A percentile compares a stretch with the other conserved stretches of the same genome.
phyloP scores from a whole-genome alignment of 2,329 filamentous ascomycete species.

The Aspergillus pseudoglaucus region DNA sequence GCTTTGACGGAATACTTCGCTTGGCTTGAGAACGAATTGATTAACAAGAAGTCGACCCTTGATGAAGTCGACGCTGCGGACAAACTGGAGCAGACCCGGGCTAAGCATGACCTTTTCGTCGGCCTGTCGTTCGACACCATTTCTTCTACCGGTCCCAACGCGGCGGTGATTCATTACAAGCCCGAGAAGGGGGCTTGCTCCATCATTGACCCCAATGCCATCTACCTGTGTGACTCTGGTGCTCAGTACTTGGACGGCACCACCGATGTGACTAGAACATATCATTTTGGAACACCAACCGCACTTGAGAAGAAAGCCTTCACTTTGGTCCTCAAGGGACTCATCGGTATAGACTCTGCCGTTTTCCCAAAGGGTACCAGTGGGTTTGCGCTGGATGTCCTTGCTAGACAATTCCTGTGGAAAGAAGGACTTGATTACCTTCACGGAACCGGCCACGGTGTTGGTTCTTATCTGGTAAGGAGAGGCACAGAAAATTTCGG shows the following conservation, averaged over 20 bases:
- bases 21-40: constrained; percentile 86
- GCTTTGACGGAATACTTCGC: constrained; percentile 90
- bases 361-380: constrained; percentile 93
- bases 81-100: constrained; percentile 64
- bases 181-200: constrained; percentile 78
- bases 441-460: constrained; percentile 92
- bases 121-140: constrained; percentile 95
- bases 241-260: constrained; percentile 96
- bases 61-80: constrained; percentile 91
- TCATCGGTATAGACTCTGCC: constrained; percentile 79
- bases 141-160: constrained; percentile 86
- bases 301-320: constrained; percentile 81
- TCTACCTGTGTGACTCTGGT: constrained; percentile 95
- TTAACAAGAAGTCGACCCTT: constrained; percentile 63
- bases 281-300: constrained; percentile 83
- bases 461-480: constrained; percentile 72
- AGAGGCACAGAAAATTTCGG: neutral
- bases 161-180: constrained; percentile 92
- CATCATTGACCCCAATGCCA: constrained; percentile 70
- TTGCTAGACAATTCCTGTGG: constrained; percentile 91
- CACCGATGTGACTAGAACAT: constrained; percentile 87
- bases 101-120: constrained; percentile 66
- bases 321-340: constrained; percentile 88
- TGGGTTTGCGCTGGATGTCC: constrained; percentile 79
- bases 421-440: constrained; percentile 88